Conservation (phyloP, 139 green algal genomes). For the Chlorella sorokiniana region DNA sequence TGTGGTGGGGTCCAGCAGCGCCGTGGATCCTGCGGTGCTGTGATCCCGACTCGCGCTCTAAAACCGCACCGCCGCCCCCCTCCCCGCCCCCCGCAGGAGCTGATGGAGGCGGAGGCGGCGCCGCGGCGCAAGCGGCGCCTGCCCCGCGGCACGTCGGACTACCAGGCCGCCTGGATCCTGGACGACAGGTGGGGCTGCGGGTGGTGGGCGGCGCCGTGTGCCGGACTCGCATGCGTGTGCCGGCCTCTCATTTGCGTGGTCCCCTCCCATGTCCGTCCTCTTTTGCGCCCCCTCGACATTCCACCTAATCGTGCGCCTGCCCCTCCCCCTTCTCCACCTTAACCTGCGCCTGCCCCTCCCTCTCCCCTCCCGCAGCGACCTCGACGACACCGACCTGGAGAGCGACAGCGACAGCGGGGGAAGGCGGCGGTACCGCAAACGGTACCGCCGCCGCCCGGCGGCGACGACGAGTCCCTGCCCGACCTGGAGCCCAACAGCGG, state of each 20-base stretch:
- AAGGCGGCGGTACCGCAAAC: neutral
- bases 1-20: no score
- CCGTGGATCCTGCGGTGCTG: no score
- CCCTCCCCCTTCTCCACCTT: neutral
- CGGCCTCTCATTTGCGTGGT: neutral
- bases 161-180: conserved; percentile 94
- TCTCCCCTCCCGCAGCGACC: neutral
- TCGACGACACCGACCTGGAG: conserved; percentile 28
- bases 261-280: neutral
- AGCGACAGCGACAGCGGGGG: conserved; percentile 35
- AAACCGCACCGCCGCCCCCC: no score
- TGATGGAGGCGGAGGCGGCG: conserved; percentile 43
- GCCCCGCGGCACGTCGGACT: conserved; percentile 85
- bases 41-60: no score
- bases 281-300: no score
- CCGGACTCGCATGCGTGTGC: no score
- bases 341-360: neutral
- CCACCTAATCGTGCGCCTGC: no score
- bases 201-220: neutral
- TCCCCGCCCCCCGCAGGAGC: conserved; percentile 20
- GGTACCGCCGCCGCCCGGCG: neutral
- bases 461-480: conserved; percentile 31
- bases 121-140: conserved; percentile 50
- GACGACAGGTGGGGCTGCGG: conserved; percentile 44
- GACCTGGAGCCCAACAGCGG: conserved; percentile 13